Evolutionary conservation across 192 early-diverging fungal species (phyloP).

Genomic region (Gryganskiella cystojenkinii): DNA sequence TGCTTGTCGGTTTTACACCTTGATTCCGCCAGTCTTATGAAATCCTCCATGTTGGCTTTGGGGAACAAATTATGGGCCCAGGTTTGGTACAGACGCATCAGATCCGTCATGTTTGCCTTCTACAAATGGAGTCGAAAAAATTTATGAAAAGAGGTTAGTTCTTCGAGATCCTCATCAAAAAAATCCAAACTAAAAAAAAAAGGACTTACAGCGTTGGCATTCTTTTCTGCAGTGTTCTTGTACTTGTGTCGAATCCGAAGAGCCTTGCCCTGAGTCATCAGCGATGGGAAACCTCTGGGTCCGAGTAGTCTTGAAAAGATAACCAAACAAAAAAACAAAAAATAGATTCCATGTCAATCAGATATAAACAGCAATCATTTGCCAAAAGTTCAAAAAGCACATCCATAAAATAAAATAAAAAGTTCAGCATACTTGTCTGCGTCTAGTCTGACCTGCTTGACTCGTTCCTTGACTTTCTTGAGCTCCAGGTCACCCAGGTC

Average conservation of each 20-base stretch:
- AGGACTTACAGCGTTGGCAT: slow-evolving; percentile 29
- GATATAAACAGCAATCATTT: too few species aligned
- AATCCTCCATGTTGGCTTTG: slow-evolving; percentile 35
- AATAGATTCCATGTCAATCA: neutral
- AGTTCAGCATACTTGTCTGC: slow-evolving; percentile 19
- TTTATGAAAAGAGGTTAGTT: neutral
- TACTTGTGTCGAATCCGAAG: slow-evolving; percentile 40
- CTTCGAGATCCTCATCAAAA: neutral
- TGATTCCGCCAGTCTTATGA: slow-evolving; percentile 25
- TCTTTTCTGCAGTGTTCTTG: slow-evolving; percentile 27
- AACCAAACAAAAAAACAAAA: neutral
- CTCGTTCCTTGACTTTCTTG: slow-evolving; percentile 25
- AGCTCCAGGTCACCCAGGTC: slow-evolving; percentile 25
- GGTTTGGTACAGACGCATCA: slow-evolving; percentile 46
- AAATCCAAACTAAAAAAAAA: slow-evolving; percentile 1
- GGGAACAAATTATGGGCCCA: slow-evolving; percentile 51
- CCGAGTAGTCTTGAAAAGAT: slow-evolving; percentile 22
- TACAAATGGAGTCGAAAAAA: neutral
- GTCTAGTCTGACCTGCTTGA: slow-evolving; percentile 26
- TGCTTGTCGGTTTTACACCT: slow-evolving; percentile 39
- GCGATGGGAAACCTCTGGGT: slow-evolving; percentile 22
- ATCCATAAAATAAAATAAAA: neutral
- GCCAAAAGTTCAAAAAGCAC: too few species aligned
- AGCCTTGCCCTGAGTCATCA: slow-evolving; percentile 24
- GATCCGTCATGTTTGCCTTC: slow-evolving; percentile 35